Evolutionary conservation across 78 protist species (phyloP).

Genomic region (Anaeramoeba ignava): DNA sequence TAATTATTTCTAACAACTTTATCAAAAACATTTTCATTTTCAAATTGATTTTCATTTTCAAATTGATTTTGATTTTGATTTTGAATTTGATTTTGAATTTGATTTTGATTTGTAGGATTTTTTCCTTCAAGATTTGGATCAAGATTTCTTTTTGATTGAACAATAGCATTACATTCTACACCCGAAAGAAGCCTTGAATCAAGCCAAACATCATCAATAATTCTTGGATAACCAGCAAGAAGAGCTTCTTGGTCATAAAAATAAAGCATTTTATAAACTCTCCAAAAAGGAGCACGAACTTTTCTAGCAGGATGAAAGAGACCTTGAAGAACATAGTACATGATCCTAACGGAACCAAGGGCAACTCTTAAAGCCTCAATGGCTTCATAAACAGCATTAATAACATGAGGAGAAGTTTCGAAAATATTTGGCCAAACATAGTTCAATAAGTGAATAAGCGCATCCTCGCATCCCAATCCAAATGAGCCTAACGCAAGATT

Average conservation of each 20-base stretch:
- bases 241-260: conserved; percentile 53
- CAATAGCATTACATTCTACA: conserved; percentile 15
- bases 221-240: conserved; percentile 31
- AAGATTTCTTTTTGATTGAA: conserved; percentile 3
- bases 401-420: conserved; percentile 94
- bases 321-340: conserved; percentile 65
- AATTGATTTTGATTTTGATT: neutral
- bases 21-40: no score
- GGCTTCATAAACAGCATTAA: conserved; percentile 90
- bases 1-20: no score
- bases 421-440: conserved; percentile 97
- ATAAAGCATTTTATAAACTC: conserved; percentile 83
- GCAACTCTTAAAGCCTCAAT: conserved; percentile 84
- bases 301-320: conserved; percentile 54
- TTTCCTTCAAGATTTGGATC: neutral
- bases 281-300: conserved; percentile 96
- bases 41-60: neutral
- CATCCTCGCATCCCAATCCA: conserved; percentile 90
- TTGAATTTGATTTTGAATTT: neutral
- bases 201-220: conserved; percentile 25
- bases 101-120: neutral
- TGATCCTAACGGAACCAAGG: conserved; percentile 75
- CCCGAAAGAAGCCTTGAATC: neutral
- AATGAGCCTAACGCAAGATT: conserved; percentile 51
- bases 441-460: conserved; percentile 88